These are phyloP conservation scores for Heliamphora exappendiculata DNA, from an alignment of 148 eudicot genomes.

Conservation along the genomic window DNA sequence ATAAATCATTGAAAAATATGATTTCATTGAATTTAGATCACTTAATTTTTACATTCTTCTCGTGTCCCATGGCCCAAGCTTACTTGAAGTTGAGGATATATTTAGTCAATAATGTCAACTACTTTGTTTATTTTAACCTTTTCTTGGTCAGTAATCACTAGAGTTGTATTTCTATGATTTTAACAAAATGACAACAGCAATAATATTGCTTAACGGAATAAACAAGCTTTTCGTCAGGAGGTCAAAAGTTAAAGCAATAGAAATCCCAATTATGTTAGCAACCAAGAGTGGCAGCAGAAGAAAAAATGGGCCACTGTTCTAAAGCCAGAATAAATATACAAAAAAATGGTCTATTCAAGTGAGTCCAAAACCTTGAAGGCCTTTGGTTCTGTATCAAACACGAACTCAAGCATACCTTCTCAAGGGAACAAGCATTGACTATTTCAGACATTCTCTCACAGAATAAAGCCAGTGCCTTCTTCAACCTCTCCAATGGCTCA, in stretches of 20 bases:
- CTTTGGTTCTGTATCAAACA: neutral
- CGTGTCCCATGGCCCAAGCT: neutral
- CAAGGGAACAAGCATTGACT: conserved; percentile 30
- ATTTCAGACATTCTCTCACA: conserved; percentile 46
- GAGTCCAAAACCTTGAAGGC: neutral
- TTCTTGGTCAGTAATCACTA: neutral
- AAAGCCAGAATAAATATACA: neutral
- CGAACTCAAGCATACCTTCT: conserved; percentile 41
- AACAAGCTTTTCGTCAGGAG: neutral
- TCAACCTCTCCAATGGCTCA: conserved; percentile 72
- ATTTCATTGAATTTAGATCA: neutral
- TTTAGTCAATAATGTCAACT: neutral
- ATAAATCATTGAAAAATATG: no score
- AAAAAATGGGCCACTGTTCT: neutral
- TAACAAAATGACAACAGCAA: neutral
- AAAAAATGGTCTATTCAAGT: neutral
- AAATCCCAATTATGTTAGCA: neutral
- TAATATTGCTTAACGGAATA: neutral
- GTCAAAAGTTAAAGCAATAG: neutral
- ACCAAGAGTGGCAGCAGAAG: neutral
- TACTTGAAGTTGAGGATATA: neutral
- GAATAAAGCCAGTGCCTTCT: conserved; percentile 59
- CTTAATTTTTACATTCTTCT: neutral
- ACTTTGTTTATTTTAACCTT: neutral
- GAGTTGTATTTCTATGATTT: neutral